phyloP scores from a whole-genome alignment of 2,329 filamentous ascomycete genomes.

The Penicillium brevicompactum region DNA sequence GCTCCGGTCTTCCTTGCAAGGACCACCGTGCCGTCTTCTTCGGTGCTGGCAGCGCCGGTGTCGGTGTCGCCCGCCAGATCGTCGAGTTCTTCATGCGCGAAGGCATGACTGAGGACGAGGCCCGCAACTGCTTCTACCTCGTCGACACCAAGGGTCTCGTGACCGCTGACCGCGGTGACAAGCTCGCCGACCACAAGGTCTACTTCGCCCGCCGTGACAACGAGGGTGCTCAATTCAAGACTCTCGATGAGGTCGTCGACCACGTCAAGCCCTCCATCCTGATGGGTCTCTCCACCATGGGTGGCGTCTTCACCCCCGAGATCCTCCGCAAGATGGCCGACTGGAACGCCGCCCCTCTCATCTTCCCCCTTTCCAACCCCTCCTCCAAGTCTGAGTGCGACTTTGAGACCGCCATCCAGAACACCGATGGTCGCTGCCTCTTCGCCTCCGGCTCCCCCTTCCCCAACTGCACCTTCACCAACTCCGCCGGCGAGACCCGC shows the following conservation, averaged over 20 bases:
- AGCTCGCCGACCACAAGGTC: slow-evolving; percentile 82
- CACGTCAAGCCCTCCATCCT: slow-evolving; percentile 94
- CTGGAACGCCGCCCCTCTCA: slow-evolving; percentile 77
- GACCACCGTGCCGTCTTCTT: slow-evolving; percentile 96
- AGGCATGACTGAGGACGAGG: slow-evolving; percentile 83
- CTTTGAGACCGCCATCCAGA: slow-evolving; percentile 86
- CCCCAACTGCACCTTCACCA: slow-evolving; percentile 68
- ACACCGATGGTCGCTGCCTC: slow-evolving; percentile 88
- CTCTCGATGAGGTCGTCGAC: slow-evolving; percentile 86
- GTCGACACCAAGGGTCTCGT: slow-evolving; percentile 97
- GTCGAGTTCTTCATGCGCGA: slow-evolving; percentile 95
- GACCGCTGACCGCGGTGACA: slow-evolving; percentile 88
- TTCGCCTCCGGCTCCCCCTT: slow-evolving; percentile 97
- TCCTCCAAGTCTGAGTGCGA: slow-evolving; percentile 97
- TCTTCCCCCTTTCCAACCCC: slow-evolving; percentile 96
- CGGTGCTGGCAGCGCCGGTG: slow-evolving; percentile 91
- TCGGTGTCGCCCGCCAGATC: slow-evolving; percentile 96
- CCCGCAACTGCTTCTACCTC: slow-evolving; percentile 91
- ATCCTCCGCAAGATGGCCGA: slow-evolving; percentile 67
- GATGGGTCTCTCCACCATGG: slow-evolving; percentile 91
- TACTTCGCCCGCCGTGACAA: slow-evolving; percentile 69
- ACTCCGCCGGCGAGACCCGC: slow-evolving; percentile 57
- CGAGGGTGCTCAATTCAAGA: slow-evolving; percentile 68
- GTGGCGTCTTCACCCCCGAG: slow-evolving; percentile 88
- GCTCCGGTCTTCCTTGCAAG: slow-evolving; percentile 79